Evolutionary conservation across 805 yeast genomes (phyloP).

Genomic region (Ascoidea rubescens): DNA sequence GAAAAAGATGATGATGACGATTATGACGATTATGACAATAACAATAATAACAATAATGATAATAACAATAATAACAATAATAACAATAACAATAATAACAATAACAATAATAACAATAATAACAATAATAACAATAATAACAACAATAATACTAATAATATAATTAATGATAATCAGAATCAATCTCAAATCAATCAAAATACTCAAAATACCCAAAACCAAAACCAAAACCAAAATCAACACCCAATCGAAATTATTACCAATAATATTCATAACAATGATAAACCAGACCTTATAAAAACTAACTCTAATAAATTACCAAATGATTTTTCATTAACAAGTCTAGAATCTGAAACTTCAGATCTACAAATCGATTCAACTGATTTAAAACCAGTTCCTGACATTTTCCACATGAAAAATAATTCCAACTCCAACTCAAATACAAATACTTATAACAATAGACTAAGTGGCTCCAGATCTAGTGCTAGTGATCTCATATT

Average conservation of each 20-base stretch:
- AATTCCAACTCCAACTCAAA: background rate
- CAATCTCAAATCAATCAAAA: background rate
- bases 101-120: background rate
- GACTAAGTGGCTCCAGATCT: background rate
- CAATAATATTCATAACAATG: too few species aligned
- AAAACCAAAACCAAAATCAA: background rate
- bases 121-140: too few species aligned
- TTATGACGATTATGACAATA: slow-evolving; percentile 6
- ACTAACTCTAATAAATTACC: background rate
- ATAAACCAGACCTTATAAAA: too few species aligned
- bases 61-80: background rate
- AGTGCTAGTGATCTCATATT: background rate
- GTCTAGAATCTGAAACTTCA: slow-evolving; percentile 7
- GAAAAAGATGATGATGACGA: slow-evolving; percentile 15
- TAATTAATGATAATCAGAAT: too few species aligned
- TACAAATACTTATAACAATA: background rate
- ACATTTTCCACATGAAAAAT: too few species aligned
- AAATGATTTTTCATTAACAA: background rate
- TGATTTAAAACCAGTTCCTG: slow-evolving; percentile 8
- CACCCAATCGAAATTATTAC: background rate
- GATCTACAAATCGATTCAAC: slow-evolving; percentile 9
- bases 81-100: background rate
- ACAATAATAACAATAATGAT: background rate
- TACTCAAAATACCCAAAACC: background rate
- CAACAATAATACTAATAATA: background rate